Percentiles rank a stretch among this genome's conserved stretches.
These are phyloP conservation scores for Spergularia azorica DNA, from an alignment of 179 eudicot species.

Conservation along the genomic window DNA sequence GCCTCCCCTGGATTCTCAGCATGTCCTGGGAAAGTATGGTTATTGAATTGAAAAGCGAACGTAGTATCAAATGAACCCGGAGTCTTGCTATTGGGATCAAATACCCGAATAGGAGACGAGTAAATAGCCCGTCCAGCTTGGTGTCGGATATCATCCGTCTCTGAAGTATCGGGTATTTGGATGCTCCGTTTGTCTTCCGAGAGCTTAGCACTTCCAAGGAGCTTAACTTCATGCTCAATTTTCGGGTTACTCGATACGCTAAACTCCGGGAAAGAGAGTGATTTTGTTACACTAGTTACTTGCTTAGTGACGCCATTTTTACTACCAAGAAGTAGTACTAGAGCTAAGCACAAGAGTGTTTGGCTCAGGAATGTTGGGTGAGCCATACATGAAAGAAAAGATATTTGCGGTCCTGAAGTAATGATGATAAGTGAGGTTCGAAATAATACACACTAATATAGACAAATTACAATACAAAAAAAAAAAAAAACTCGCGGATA, in stretches of 20 bases:
- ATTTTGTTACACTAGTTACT: conserved; percentile 44
- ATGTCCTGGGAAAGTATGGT: conserved; percentile 18
- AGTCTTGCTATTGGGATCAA: conserved; percentile 51
- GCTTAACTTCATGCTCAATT: conserved; percentile 47
- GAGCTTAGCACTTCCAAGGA: conserved; percentile 64
- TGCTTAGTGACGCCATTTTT: conserved; percentile 31
- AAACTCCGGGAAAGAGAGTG: conserved; percentile 54
- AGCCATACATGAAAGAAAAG: conserved; percentile 15
- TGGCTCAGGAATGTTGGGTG: neutral
- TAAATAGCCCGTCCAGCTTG: conserved; percentile 69
- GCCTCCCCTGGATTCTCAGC: conserved; percentile 3
- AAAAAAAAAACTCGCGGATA: too few species aligned
- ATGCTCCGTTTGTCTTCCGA: conserved; percentile 42
- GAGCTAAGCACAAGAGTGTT: conserved; percentile 13
- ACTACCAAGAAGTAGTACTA: conserved; percentile 5
- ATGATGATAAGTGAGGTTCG: neutral
- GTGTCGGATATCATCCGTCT: conserved; percentile 38
- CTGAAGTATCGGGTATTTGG: conserved; percentile 54
- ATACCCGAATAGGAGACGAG: conserved; percentile 60
- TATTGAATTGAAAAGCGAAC: conserved; percentile 63
- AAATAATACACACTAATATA: neutral
- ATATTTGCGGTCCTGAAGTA: neutral
- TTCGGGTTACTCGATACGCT: conserved; percentile 27
- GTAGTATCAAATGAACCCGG: conserved; percentile 73
- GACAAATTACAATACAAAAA: too few species aligned